These are phyloP conservation scores for Camelina hispida DNA, from an alignment of 345 rosid species.

Conservation along the genomic window DNA sequence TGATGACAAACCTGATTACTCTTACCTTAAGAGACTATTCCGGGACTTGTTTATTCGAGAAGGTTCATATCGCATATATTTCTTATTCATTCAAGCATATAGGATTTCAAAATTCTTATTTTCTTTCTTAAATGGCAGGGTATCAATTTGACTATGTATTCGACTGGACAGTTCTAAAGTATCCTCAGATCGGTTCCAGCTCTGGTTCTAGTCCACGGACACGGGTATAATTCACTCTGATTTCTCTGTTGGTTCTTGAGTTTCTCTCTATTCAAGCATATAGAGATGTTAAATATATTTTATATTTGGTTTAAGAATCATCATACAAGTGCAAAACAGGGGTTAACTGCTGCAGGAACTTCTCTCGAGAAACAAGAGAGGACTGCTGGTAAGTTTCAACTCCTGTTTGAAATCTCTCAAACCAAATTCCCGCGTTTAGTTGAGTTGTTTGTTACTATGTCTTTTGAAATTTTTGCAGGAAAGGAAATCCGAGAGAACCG, in stretches of 20 bases:
- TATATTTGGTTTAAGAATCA: conserved; percentile 45
- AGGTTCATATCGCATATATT: conserved; percentile 46
- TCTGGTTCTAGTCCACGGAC: conserved; percentile 67
- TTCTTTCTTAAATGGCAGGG: conserved; percentile 47
- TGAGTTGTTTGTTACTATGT: neutral
- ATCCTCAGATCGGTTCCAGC: conserved; percentile 69
- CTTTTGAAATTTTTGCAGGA: conserved; percentile 40
- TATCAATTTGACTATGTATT: conserved; percentile 78
- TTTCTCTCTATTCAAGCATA: neutral
- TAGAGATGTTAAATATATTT: neutral
- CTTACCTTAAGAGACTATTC: conserved; percentile 83
- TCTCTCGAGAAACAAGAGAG: conserved; percentile 57
- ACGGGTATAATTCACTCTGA: conserved; percentile 42
- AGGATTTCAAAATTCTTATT: neutral
- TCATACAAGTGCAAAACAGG: conserved; percentile 50
- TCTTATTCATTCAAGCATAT: neutral
- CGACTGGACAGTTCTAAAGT: conserved; percentile 78
- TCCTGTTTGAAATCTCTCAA: neutral
- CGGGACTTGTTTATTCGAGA: conserved; percentile 83
- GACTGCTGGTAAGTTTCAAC: conserved; percentile 48
- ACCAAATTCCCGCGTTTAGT: neutral
- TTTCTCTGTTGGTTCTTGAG: neutral
- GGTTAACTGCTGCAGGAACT: conserved; percentile 46
- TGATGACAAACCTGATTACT: conserved; percentile 86
- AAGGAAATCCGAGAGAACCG: conserved; percentile 57